Evolutionary conservation across 78 protist genomes (phyloP).

Genomic region (Dictyostelium intermedium): DNA sequence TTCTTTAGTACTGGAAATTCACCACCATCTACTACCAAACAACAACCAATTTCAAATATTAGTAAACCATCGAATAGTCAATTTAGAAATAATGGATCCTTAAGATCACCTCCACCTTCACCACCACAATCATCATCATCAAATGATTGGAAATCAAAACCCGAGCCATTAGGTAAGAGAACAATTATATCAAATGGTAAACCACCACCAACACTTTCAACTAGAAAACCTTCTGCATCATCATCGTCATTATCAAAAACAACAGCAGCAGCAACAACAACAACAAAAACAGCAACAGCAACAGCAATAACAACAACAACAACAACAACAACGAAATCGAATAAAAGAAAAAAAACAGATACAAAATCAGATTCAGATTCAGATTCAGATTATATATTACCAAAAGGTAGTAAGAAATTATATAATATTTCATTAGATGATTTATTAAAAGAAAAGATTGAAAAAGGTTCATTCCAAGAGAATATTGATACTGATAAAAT

Average conservation of each 20-base stretch:
- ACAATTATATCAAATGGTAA: not conserved
- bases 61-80: not conserved
- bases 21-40: not conserved
- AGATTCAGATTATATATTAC: not conserved
- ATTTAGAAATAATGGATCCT: not conserved
- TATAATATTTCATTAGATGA: slow-evolving; percentile 5
- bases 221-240: not conserved
- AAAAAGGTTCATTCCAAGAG: not conserved
- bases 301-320: not conserved
- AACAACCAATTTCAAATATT: not conserved
- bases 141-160: not conserved
- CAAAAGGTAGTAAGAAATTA: not conserved
- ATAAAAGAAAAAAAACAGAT: not conserved
- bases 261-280: not conserved
- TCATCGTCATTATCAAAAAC: not conserved
- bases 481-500: not conserved
- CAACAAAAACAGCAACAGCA: not conserved
- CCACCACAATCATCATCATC: not conserved
- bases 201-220: not conserved
- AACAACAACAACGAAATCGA: not conserved
- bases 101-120: not conserved
- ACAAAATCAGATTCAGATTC: not conserved
- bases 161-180: not conserved
- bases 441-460: not conserved
- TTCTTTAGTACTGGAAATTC: not conserved